Conservation (phyloP, 768 basidiomycete species). For the Tylopilus vinaceipallidus region DNA sequence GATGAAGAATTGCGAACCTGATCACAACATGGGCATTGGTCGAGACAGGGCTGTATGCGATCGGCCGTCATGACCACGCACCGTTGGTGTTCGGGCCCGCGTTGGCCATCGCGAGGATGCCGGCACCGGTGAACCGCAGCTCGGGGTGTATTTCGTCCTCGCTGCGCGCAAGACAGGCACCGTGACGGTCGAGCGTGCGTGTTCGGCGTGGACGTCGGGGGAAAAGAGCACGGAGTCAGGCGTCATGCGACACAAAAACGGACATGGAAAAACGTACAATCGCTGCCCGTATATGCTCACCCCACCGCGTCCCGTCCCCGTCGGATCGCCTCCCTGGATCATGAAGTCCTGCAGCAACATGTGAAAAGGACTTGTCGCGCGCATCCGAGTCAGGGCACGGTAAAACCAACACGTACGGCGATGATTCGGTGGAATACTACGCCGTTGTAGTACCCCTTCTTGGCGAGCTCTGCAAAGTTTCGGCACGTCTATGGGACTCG, state of each 20-base stretch:
- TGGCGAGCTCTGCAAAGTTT: conserved; percentile 92
- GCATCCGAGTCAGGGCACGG: background rate
- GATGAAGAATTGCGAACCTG: conserved; percentile 95
- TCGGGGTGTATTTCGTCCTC: conserved; percentile 92
- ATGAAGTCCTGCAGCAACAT: conserved; percentile 76
- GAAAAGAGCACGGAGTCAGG: no score
- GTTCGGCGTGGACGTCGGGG: background rate
- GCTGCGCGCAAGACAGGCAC: conserved; percentile 38
- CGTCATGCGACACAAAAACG: background rate
- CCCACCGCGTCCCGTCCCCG: conserved; percentile 91
- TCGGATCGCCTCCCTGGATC: conserved; percentile 95
- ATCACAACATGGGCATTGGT: no score
- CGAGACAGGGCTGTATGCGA: background rate
- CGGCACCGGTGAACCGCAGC: conserved; percentile 91
- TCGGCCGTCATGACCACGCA: conserved; percentile 17
- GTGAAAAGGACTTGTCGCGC: no score
- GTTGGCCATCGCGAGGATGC: conserved; percentile 96
- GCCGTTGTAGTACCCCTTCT: conserved; percentile 89
- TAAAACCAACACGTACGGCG: conserved; percentile 49
- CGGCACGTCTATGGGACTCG: conserved; percentile 71
- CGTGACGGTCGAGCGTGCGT: no score
- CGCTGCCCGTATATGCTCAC: conserved; percentile 87
- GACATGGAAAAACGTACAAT: conserved; percentile 52
- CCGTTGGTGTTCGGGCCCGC: conserved; percentile 93
- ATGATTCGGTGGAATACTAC: conserved; percentile 92